Conservation (phyloP, 306 rosid genomes). For the Betula pendula region DNA sequence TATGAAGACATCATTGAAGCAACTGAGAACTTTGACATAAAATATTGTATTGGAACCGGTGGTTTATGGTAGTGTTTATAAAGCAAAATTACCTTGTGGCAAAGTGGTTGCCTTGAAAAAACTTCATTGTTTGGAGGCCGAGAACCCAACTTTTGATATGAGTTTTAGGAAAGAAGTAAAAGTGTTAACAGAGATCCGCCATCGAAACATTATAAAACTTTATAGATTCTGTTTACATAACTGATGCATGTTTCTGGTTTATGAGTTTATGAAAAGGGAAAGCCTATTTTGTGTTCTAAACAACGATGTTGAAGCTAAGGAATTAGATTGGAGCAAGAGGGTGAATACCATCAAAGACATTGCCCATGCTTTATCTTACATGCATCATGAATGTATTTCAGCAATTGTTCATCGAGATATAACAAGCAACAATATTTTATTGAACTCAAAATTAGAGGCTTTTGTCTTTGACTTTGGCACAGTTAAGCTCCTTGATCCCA, state of each 20-base stretch:
- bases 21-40: neutral
- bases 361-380: slow-evolving; percentile 19
- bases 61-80: slow-evolving; percentile 8
- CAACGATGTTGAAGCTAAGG: slow-evolving; percentile 7
- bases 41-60: slow-evolving; percentile 18
- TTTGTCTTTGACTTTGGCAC: slow-evolving; percentile 20
- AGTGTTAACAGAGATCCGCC: slow-evolving; percentile 9
- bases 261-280: slow-evolving; percentile 27
- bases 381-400: slow-evolving; percentile 25
- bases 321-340: slow-evolving; percentile 22
- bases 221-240: slow-evolving; percentile 27
- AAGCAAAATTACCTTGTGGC: slow-evolving; percentile 10
- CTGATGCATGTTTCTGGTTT: slow-evolving; percentile 20
- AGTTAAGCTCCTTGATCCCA: slow-evolving; percentile 12
- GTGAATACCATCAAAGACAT: slow-evolving; percentile 4
- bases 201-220: slow-evolving; percentile 18
- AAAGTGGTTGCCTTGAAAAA: slow-evolving; percentile 29
- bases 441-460: slow-evolving; percentile 7
- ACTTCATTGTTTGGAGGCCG: neutral
- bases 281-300: slow-evolving; percentile 9
- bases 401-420: slow-evolving; percentile 23
- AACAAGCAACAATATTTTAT: slow-evolving; percentile 19
- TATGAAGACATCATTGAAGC: slow-evolving; percentile 3
- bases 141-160: neutral
- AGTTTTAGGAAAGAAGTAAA: slow-evolving; percentile 20